Conservation (phyloP, 306 rosid species). For the Quercus agrifolia region DNA sequence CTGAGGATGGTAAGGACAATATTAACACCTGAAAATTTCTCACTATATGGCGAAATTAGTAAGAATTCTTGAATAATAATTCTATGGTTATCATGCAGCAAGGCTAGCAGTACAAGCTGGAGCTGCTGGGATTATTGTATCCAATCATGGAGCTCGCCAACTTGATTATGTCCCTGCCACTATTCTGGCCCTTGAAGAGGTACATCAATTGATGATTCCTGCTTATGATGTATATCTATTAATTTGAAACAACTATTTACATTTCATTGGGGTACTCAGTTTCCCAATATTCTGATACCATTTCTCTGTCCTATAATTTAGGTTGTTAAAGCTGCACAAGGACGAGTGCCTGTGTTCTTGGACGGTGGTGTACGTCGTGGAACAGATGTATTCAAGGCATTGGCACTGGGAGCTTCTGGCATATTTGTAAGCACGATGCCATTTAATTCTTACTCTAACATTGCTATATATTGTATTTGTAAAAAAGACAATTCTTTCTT, state of each 20-base stretch:
- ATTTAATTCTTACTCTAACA: not conserved
- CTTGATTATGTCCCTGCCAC: constrained; percentile 95
- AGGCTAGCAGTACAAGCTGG: constrained; percentile 80
- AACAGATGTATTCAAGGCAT: constrained; percentile 95
- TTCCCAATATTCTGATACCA: not conserved
- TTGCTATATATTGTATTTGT: not conserved
- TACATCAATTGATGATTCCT: constrained; percentile 16
- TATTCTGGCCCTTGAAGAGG: constrained; percentile 89
- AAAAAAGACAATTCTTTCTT: not conserved
- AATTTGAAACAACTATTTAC: not conserved
- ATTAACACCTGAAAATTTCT: not conserved
- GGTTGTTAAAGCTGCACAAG: constrained; percentile 96
- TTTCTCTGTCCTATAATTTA: constrained; percentile 11
- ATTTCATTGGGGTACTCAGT: not conserved
- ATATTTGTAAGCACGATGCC: constrained; percentile 59
- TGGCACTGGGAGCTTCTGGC: constrained; percentile 97
- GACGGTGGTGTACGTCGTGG: constrained; percentile 98
- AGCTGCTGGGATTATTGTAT: constrained; percentile 91
- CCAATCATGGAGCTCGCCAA: constrained; percentile 97
- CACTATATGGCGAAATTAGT: not conserved
- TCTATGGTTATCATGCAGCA: constrained; percentile 45
- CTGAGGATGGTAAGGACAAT: constrained; percentile 74
- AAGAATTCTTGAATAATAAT: not conserved
- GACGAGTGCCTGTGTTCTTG: constrained; percentile 84
- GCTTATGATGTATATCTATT: not conserved